phyloP scores from a whole-genome alignment of 352 stramenopile genomes.

The Pythium phragmiticola region DNA sequence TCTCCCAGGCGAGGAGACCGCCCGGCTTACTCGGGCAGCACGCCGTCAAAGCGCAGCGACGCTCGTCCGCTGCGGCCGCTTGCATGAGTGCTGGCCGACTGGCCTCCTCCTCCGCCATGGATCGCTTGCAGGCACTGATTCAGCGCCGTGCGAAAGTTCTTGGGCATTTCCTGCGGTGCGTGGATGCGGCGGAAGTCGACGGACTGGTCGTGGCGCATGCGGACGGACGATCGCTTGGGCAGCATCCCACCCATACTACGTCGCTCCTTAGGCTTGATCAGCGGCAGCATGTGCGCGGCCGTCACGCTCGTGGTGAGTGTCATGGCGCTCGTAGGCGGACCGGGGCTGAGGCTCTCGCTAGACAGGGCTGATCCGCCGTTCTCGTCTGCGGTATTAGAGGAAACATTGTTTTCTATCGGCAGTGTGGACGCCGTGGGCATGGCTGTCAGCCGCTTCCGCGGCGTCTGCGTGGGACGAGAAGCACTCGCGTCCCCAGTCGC shows the following conservation, averaged over 20 bases:
- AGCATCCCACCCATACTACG: conserved; percentile 63
- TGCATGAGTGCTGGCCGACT: neutral
- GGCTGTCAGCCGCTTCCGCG: conserved; percentile 11
- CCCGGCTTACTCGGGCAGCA: conserved; percentile 19
- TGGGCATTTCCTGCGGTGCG: conserved; percentile 69
- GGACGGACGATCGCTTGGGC: conserved; percentile 62
- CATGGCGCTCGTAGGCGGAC: conserved; percentile 2
- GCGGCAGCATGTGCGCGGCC: conserved; percentile 44
- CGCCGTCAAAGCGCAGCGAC: conserved; percentile 21
- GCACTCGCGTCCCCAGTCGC: neutral
- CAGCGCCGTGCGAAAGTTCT: conserved; percentile 62
- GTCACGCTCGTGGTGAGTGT: conserved; percentile 36
- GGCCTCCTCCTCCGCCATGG: neutral
- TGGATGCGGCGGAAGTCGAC: conserved; percentile 71
- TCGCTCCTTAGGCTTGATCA: conserved; percentile 56
- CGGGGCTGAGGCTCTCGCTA: neutral
- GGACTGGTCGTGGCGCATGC: conserved; percentile 59
- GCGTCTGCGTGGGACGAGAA: neutral
- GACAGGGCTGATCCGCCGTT: neutral
- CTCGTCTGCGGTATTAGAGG: neutral
- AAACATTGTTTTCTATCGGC: neutral
- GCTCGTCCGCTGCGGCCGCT: neutral
- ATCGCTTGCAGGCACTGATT: conserved; percentile 34
- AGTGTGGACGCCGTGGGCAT: conserved; percentile 1
- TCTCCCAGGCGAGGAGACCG: neutral